Evolutionary conservation across 2,329 filamentous ascomycete genomes (phyloP), one percentile per base, ranked within the genome.

Genomic region (Fusarium odoratissimum): DNA sequence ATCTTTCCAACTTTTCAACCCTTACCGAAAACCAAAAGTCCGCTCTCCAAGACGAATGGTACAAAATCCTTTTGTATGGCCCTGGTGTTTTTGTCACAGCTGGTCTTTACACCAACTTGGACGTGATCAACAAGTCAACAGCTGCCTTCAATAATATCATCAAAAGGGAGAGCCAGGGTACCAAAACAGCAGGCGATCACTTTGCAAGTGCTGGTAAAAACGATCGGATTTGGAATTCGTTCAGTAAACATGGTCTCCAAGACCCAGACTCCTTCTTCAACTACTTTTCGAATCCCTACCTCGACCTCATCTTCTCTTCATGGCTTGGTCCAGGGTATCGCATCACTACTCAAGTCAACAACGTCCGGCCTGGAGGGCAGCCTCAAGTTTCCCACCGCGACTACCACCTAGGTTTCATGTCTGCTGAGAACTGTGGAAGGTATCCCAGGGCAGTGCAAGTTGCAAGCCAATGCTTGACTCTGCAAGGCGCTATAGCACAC

Each of bases 331-430:
- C 89, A 0, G 85, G 83, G 5, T 91, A 91, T 78, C 86, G 87
- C 28, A 77, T 91, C 46, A 91, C 90, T 0, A 85, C 88, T 2
- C 90, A 91, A 76, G 86, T 91, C 44, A 92, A 92, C 75, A 85
- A 90, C 54, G 89, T 91, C 13, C 85, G 86, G 45, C 89, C 90
- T 0, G 88, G 89, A 23, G 88, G 88, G 1, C 81, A 84, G 40
- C 83, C 90, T 1, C 90, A 92, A 75, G 84, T 86, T 33, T 83
- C 82, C 12, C 90, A 92, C 75, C 84, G 90, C 3, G 90, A 92
- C 75, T 91, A 91, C 75, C 90, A 91, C 74, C 83, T 92, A 3
- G 90, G 90, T 0, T 91, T 91, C 79, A 88, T 90, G 77, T 87
- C 85, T 1, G 76, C 83, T 6, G 83, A 84, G 11, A 80, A 80